A percentile compares a stretch with the other conserved stretches of the same genome.
These are phyloP conservation scores for Lachnellula occidentalis DNA, from an alignment of 2,329 filamentous ascomycete species.

Conservation along the genomic window DNA sequence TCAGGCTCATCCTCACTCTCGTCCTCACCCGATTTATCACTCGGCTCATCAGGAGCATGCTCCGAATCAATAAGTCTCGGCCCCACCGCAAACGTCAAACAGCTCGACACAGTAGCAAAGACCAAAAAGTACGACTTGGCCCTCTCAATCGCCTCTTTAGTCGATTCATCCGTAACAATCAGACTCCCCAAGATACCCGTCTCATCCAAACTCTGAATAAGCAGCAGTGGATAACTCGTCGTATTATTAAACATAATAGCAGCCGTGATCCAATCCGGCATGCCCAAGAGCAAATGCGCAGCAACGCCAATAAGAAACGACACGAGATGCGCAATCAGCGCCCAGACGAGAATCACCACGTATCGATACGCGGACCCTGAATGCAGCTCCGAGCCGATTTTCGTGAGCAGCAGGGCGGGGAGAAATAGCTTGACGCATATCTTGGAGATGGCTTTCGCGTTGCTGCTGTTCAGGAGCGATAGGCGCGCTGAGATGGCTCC, in stretches of 20 bases:
- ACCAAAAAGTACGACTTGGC: constrained; percentile 63
- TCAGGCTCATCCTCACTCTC: constrained; percentile 24
- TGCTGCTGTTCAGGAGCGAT: neutral
- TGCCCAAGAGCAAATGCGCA: constrained; percentile 33
- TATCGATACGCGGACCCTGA: neutral
- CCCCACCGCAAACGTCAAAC: constrained; percentile 58
- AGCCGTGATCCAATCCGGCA: constrained; percentile 42
- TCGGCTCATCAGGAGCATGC: constrained; percentile 32
- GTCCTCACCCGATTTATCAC: constrained; percentile 21
- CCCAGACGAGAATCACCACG: constrained; percentile 37
- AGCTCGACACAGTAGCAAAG: constrained; percentile 58
- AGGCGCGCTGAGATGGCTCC: neutral
- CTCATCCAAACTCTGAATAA: constrained; percentile 34
- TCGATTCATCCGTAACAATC: constrained; percentile 37
- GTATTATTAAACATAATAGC: constrained; percentile 47
- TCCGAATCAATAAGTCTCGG: constrained; percentile 50
- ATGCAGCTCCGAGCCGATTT: neutral
- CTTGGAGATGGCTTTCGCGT: neutral
- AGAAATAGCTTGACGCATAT: constrained; percentile 1
- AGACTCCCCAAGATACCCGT: constrained; percentile 50
- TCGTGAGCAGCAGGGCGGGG: neutral
- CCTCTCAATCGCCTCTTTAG: constrained; percentile 45
- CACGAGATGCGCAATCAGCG: constrained; percentile 34
- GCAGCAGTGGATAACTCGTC: constrained; percentile 41
- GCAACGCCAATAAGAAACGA: constrained; percentile 38